Evolutionary conservation across 805 yeast species (phyloP), one percentile per base, ranked within the genome.

Genomic region (Lipomyces yamanashiensis): DNA sequence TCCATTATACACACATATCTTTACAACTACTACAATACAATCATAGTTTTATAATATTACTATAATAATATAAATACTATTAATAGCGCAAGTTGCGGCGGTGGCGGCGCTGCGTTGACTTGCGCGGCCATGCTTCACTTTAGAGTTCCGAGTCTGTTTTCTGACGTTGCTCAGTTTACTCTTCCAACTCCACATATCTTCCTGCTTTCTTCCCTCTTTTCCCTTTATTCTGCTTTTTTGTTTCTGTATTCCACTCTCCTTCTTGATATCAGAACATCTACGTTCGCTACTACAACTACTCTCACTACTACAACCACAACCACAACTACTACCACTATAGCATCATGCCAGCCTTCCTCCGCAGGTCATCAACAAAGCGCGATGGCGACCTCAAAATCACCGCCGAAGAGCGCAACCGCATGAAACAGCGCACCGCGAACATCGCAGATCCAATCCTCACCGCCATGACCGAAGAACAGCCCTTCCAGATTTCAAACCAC

Each of bases 381-480:
- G 58, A 47, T 34, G 41, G 41, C 37, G 28, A 39, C 39, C 1
- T 39, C 23, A 55, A 60, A 36, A 47, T 64, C 62, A 45, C 64
- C 34, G 44, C 62, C 60, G 67, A 60, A 59, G 67, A 64, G 49
- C 62, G 60, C 54, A 59, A 41, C 17, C 60, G 59, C 52, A 34
- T 57, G 58, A 64, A 64, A 54, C 66, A 62, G 50, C 63, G 66
- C 45, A 49, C 68, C 40, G 63, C 50, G 44, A 57, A 64, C 61
- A 58, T 64, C 48, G 66, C 63, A 70, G 98, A 92, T 77, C 98
- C 97, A n/a, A 87, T 95, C 64, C 79, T 95, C 67, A 83, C 88
- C 43, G 99, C 99, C 2, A 96, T 95, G 52, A 92, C 89, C 73
- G 98, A 93, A 76, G 93, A 88, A 8, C 98, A 95, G 79, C 99